These are phyloP conservation scores for Phascolomyces articulosus DNA, from an alignment of 371 early-diverging fungal species.

Conservation along the genomic window DNA sequence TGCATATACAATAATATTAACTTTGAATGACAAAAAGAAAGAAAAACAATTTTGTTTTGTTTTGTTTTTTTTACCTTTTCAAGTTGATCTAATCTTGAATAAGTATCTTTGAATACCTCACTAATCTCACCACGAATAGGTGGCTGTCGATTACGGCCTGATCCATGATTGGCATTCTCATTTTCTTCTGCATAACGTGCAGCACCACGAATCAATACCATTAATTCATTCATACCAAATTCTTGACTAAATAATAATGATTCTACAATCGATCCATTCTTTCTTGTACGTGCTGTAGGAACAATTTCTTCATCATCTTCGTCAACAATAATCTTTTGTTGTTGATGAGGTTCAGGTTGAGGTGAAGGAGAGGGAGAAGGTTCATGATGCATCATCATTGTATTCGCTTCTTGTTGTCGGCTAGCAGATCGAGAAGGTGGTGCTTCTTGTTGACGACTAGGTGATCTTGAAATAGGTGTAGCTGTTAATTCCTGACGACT, in stretches of 20 bases:
- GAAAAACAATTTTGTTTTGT: too few relatives aligned
- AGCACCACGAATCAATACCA: conserved; percentile 52
- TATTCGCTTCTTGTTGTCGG: too few relatives aligned
- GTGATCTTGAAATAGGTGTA: too few relatives aligned
- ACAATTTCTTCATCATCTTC: background rate
- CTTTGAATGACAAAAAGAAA: background rate
- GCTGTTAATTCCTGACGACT: background rate
- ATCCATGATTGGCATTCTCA: conserved; percentile 7
- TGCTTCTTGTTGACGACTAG: too few relatives aligned
- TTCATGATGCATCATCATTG: too few relatives aligned
- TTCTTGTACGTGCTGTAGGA: background rate
- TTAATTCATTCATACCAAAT: conserved; percentile 55
- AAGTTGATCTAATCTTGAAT: conserved; percentile 42
- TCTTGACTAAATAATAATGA: conserved; percentile 50
- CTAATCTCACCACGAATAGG: conserved; percentile 40
- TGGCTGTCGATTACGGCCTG: background rate
- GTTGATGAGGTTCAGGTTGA: background rate
- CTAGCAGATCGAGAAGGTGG: too few relatives aligned
- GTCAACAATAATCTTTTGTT: background rate
- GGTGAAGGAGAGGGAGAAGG: background rate
- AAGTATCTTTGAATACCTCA: conserved; percentile 40
- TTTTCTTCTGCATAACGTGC: conserved; percentile 27
- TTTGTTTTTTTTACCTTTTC: conserved; percentile 48
- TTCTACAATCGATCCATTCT: conserved; percentile 18
- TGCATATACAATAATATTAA: background rate